Percentiles rank a stretch among this genome's conserved stretches.
These are phyloP conservation scores for Thelonectria olida DNA, from an alignment of 2,329 filamentous ascomycete species.

Conservation along the genomic window DNA sequence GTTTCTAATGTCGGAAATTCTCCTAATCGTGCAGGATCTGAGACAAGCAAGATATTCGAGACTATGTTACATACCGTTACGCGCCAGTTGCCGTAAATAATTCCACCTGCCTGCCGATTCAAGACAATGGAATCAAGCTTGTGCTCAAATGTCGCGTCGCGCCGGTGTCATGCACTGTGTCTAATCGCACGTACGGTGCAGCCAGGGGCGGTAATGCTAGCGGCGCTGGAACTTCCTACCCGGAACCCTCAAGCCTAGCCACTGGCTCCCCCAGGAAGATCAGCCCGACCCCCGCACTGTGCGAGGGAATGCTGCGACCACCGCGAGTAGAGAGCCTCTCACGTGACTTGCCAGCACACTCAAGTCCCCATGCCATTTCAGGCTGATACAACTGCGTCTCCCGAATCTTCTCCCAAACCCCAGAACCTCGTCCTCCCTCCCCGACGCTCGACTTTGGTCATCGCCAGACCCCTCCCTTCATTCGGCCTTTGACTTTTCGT, in stretches of 20 bases:
- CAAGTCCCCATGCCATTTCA: constrained; percentile 25
- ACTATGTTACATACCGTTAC: constrained; percentile 1
- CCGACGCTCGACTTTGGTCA: constrained; percentile 33
- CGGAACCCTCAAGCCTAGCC: neutral
- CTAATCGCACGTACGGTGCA: constrained; percentile 2
- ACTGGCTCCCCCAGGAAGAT: constrained; percentile 6
- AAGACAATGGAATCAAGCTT: neutral
- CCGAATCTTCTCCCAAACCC: constrained; percentile 33
- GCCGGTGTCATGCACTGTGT: constrained; percentile 4
- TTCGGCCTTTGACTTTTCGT: constrained; percentile 33
- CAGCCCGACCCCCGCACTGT: constrained; percentile 21
- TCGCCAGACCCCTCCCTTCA: constrained; percentile 29
- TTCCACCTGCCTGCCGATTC: too few relatives aligned
- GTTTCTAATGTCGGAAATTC: neutral
- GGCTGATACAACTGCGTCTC: constrained; percentile 37
- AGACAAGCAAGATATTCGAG: constrained; percentile 2
- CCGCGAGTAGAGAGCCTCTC: neutral
- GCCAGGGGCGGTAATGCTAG: neutral
- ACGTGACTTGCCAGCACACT: constrained; percentile 30
- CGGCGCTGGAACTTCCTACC: neutral
- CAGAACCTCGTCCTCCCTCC: constrained; percentile 13
- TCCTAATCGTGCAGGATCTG: constrained; percentile 11
- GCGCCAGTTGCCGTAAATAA: neutral
- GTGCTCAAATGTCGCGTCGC: neutral
- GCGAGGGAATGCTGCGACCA: constrained; percentile 1